A percentile compares a stretch with the other conserved stretches of the same genome.
These are phyloP conservation scores for Aspergillus pseudonomiae DNA, from an alignment of 2,329 filamentous ascomycete genomes.

Conservation along the genomic window DNA sequence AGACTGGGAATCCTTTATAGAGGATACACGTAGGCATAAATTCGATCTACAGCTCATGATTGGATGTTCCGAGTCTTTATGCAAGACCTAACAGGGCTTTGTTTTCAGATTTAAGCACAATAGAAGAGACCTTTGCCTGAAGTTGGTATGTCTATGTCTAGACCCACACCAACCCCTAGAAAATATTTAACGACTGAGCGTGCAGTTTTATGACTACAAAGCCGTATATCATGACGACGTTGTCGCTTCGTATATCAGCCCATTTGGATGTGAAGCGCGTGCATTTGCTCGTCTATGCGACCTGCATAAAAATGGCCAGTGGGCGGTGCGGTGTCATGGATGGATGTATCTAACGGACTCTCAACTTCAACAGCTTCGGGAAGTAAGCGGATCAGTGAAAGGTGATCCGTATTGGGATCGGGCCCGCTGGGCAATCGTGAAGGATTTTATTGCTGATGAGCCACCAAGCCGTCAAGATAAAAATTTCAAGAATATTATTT, in stretches of 20 bases:
- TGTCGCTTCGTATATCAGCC: too few species aligned
- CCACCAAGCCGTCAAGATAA: not conserved
- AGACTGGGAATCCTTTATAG: too few species aligned
- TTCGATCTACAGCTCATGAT: too few species aligned
- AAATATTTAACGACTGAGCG: not conserved
- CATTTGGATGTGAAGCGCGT: slow-evolving; percentile 1
- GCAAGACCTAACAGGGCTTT: not conserved
- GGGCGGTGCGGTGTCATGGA: slow-evolving; percentile 7
- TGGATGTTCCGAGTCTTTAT: too few species aligned
- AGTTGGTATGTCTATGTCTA: too few species aligned
- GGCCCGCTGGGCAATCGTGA: slow-evolving; percentile 7
- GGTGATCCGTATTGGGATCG: not conserved
- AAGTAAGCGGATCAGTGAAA: not conserved
- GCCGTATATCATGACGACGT: too few species aligned
- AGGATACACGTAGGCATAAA: too few species aligned
- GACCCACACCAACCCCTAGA: not conserved
- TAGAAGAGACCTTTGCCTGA: too few species aligned
- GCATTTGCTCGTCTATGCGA: slow-evolving; percentile 5
- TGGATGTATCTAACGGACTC: slow-evolving; percentile 4
- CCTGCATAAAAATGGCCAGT: not conserved
- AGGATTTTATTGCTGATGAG: slow-evolving; percentile 3
- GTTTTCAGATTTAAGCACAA: not conserved
- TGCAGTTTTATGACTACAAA: not conserved
- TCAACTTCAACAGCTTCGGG: not conserved
- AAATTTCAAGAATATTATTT: not conserved